Evolutionary conservation across 345 rosid species (phyloP).

Genomic region (Lepidium sativum): DNA sequence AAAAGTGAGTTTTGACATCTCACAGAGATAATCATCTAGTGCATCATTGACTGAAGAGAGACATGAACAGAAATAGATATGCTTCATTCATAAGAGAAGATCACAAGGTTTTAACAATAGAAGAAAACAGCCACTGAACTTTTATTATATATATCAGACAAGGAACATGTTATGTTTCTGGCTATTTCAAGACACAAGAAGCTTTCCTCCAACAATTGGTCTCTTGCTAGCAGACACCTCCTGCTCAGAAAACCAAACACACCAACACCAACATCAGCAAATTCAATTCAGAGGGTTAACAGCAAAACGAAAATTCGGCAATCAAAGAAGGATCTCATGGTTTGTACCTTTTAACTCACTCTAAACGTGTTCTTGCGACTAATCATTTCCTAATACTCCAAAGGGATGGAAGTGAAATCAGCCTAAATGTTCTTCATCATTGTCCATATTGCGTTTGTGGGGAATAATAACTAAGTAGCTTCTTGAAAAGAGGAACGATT

Average conservation of each 20-base stretch:
- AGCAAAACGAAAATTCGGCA: neutral
- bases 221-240: conserved; percentile 10
- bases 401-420: conserved; percentile 23
- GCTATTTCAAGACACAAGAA: neutral
- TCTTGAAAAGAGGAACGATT: conserved; percentile 67
- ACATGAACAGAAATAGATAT: conserved; percentile 8
- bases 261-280: conserved; percentile 3
- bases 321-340: neutral
- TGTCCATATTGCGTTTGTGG: conserved; percentile 62
- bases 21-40: neutral
- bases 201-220: conserved; percentile 3
- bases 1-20: neutral
- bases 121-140: conserved; percentile 15
- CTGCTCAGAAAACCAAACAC: conserved; percentile 8
- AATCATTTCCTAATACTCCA: conserved; percentile 24
- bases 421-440: conserved; percentile 37
- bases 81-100: conserved; percentile 20
- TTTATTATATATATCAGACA: conserved; percentile 9
- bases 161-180: conserved; percentile 19
- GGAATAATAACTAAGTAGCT: conserved; percentile 42
- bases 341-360: conserved; percentile 19
- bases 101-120: conserved; percentile 5
- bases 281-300: neutral
- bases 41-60: neutral
- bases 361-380: conserved; percentile 8